Percentiles rank a stretch among this genome's conserved stretches.
phyloP scores from a whole-genome alignment of 1,284 basidiomycete genomes.

The Austroboletus novae-zelandiae region DNA sequence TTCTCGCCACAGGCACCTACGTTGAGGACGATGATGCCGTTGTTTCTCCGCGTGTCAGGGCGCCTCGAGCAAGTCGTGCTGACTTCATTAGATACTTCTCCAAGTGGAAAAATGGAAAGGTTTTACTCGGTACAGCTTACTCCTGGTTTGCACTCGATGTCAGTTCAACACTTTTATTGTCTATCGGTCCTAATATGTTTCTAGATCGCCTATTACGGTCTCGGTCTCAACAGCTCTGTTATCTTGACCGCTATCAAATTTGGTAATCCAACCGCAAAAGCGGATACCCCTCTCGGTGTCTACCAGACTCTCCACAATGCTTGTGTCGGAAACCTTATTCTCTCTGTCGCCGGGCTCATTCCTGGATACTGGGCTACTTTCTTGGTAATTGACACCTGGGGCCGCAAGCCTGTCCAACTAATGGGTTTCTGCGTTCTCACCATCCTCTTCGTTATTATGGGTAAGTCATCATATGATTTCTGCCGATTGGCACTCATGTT shows the following conservation, averaged over 20 bases:
- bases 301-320: conserved; percentile 26
- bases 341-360: conserved; percentile 47
- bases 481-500: conserved; percentile 2
- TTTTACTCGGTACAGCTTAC: conserved; percentile 45
- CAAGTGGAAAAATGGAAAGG: conserved; percentile 40
- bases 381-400: conserved; percentile 47
- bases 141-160: conserved; percentile 64
- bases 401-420: conserved; percentile 50
- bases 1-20: conserved; percentile 41
- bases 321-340: conserved; percentile 40
- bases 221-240: conserved; percentile 54
- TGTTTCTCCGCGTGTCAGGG: conserved; percentile 34
- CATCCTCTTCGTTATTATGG: conserved; percentile 47
- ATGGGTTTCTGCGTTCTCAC: conserved; percentile 59
- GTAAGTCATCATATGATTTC: conserved; percentile 22
- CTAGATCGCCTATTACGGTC: conserved; percentile 57
- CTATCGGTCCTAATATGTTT: conserved; percentile 12
- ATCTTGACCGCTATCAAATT: conserved; percentile 25
- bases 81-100: conserved; percentile 48
- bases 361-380: conserved; percentile 51
- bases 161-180: conserved; percentile 4
- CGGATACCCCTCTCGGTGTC: conserved; percentile 15
- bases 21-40: conserved; percentile 42
- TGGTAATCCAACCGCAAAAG: conserved; percentile 6
- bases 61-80: conserved; percentile 42